phyloP scores from a whole-genome alignment of 176 grass and related monocot species.

The Phragmites australis region DNA sequence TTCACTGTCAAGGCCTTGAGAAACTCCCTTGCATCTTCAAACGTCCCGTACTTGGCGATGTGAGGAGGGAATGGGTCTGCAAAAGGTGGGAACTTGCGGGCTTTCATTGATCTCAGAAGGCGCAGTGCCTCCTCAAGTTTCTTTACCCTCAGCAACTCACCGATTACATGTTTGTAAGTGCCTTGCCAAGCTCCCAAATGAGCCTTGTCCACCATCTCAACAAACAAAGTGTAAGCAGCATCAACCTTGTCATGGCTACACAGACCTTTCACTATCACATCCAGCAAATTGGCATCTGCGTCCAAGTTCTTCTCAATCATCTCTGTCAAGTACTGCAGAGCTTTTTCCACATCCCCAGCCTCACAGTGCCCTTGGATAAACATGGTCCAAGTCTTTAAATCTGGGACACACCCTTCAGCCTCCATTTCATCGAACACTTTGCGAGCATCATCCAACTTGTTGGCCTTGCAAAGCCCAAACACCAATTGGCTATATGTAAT shows the following conservation, averaged over 20 bases:
- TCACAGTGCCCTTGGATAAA: constrained; percentile 77
- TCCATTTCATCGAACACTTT: constrained; percentile 75
- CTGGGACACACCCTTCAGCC: constrained; percentile 47
- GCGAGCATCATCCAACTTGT: constrained; percentile 63
- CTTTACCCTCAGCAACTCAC: constrained; percentile 57
- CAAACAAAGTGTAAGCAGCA: constrained; percentile 56
- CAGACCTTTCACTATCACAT: constrained; percentile 72
- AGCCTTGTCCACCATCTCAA: constrained; percentile 76
- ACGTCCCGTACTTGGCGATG: constrained; percentile 69
- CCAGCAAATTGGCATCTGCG: constrained; percentile 64
- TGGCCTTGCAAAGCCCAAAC: constrained; percentile 76
- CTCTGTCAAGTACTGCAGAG: constrained; percentile 60
- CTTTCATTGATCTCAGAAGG: constrained; percentile 71
- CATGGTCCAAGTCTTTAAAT: constrained; percentile 95
- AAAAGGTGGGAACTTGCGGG: constrained; percentile 62
- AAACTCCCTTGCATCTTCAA: constrained; percentile 75
- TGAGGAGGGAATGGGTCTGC: constrained; percentile 63
- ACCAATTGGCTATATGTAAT: constrained; percentile 84
- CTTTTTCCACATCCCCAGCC: constrained; percentile 59
- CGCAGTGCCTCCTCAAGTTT: constrained; percentile 70
- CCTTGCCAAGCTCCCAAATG: constrained; percentile 56
- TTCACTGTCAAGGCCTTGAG: constrained; percentile 62
- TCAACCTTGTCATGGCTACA: constrained; percentile 47
- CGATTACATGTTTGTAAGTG: constrained; percentile 69
- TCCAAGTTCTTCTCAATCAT: constrained; percentile 70